Evolutionary conservation across 768 basidiomycete species (phyloP).

Genomic region (Podaxis sp.): DNA sequence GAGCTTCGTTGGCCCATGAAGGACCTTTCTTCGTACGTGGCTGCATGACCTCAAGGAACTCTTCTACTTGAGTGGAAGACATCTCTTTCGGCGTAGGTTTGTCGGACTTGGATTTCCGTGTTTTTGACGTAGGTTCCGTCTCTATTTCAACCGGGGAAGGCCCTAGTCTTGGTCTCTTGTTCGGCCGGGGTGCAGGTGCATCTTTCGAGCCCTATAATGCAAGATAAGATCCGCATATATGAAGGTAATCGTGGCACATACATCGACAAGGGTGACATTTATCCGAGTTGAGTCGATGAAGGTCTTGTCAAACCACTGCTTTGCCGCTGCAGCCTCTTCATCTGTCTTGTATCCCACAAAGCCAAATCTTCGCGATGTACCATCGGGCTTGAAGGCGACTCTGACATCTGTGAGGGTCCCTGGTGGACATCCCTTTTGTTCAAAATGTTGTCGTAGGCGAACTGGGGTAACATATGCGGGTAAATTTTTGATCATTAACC

Average conservation of each 20-base stretch:
- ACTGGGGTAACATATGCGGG: constrained; percentile 67
- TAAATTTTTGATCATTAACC: constrained; percentile 81
- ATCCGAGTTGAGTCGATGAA: constrained; percentile 83
- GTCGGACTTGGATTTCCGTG: constrained; percentile 13
- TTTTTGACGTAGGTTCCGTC: constrained; percentile 4
- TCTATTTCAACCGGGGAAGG: constrained; percentile 24
- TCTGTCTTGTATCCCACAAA: constrained; percentile 90
- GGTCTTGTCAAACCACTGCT: constrained; percentile 81
- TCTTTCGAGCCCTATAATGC: constrained; percentile 60
- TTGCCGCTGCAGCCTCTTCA: constrained; percentile 70
- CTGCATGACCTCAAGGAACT: constrained; percentile 79
- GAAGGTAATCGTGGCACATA: constrained; percentile 35
- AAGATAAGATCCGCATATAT: constrained; percentile 3
- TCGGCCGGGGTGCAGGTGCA: constrained; percentile 65
- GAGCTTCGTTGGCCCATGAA: constrained; percentile 61
- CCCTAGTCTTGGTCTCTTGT: constrained; percentile 63
- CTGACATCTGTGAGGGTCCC: constrained; percentile 86
- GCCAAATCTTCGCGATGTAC: constrained; percentile 83
- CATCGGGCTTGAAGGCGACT: constrained; percentile 73
- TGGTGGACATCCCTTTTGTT: constrained; percentile 54
- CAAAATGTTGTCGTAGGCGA: constrained; percentile 68
- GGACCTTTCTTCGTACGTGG: constrained; percentile 56
- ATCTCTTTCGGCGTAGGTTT: constrained; percentile 22
- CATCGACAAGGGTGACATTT: constrained; percentile 75
- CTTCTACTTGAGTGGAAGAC: constrained; percentile 48